Conservation (phyloP, 1,139 yeast genomes). For the Pichia sp. region DNA sequence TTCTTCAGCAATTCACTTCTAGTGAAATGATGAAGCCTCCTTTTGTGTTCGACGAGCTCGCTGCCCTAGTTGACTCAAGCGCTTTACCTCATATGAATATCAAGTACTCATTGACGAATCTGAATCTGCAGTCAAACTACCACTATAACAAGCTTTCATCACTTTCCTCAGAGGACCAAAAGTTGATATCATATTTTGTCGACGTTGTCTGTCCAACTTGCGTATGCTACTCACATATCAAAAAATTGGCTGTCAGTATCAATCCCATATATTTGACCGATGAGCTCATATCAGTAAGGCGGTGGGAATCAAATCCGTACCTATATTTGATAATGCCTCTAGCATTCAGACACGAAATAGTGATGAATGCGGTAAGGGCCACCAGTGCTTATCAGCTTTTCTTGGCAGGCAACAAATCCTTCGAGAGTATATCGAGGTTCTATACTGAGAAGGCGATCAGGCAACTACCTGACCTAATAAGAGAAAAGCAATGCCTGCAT, state of each 20-base stretch:
- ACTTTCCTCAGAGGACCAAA: slow-evolving; percentile 21
- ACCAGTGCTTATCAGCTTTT: slow-evolving; percentile 35
- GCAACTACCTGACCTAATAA: slow-evolving; percentile 32
- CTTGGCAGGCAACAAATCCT: slow-evolving; percentile 31
- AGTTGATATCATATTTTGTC: slow-evolving; percentile 32
- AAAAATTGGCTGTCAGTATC: not conserved
- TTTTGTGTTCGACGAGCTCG: not conserved
- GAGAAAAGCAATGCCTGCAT: slow-evolving; percentile 24
- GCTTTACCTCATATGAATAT: not conserved
- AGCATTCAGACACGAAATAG: slow-evolving; percentile 31
- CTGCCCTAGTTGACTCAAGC: not conserved
- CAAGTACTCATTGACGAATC: not conserved
- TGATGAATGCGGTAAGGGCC: slow-evolving; percentile 35
- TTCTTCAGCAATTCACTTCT: too few species aligned
- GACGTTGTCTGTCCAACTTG: slow-evolving; percentile 35
- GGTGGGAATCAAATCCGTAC: slow-evolving; percentile 35
- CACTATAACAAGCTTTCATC: not conserved
- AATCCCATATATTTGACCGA: slow-evolving; percentile 15
- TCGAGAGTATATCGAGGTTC: slow-evolving; percentile 27
- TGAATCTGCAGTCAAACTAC: not conserved
- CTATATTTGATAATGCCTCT: slow-evolving; percentile 36
- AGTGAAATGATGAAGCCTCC: not conserved
- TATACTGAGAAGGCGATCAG: slow-evolving; percentile 31
- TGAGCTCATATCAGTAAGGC: not conserved
- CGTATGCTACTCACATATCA: slow-evolving; percentile 29